A percentile compares a stretch with the other conserved stretches of the same genome.
phyloP scores from a whole-genome alignment of 2,329 filamentous ascomycete genomes.

The Claviceps citrina region DNA sequence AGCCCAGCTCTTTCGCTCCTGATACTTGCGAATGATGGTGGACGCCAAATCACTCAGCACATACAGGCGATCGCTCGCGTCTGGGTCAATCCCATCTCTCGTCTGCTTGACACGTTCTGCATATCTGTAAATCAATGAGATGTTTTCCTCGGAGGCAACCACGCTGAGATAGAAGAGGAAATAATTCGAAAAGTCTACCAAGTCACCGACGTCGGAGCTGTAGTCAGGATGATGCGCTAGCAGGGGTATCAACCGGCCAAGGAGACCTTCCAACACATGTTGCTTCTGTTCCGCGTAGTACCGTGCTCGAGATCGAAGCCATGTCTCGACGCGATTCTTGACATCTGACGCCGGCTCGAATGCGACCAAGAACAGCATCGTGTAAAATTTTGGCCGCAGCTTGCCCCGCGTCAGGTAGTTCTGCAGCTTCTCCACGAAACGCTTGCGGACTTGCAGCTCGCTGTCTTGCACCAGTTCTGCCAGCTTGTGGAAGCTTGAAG shows the following conservation, averaged over 20 bases:
- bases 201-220: slow-evolving; percentile 44
- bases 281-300: slow-evolving; percentile 43
- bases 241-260: slow-evolving; percentile 71
- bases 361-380: slow-evolving; percentile 76
- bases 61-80: slow-evolving; percentile 61
- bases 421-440: slow-evolving; percentile 73
- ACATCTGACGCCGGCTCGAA: slow-evolving; percentile 71
- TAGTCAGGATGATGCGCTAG: slow-evolving; percentile 93
- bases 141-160: slow-evolving; percentile 72
- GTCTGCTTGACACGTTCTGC: slow-evolving; percentile 88
- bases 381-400: slow-evolving; percentile 66
- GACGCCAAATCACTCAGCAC: slow-evolving; percentile 78
- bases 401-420: slow-evolving; percentile 69
- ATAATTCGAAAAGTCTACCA: slow-evolving; percentile 74
- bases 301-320: slow-evolving; percentile 69
- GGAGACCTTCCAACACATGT: slow-evolving; percentile 61
- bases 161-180: slow-evolving; percentile 76
- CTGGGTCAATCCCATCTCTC: slow-evolving; percentile 56
- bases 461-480: slow-evolving; percentile 70
- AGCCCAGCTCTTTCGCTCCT: slow-evolving; percentile 71
- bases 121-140: slow-evolving; percentile 79
- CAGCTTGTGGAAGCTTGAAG: slow-evolving; percentile 64
- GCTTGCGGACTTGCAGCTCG: slow-evolving; percentile 55
- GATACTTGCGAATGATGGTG: slow-evolving; percentile 67
- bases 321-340: slow-evolving; percentile 64